Evolutionary conservation across 768 basidiomycete species (phyloP), one percentile per base, ranked within the genome.

Genomic region (Auriscalpium orientale): DNA sequence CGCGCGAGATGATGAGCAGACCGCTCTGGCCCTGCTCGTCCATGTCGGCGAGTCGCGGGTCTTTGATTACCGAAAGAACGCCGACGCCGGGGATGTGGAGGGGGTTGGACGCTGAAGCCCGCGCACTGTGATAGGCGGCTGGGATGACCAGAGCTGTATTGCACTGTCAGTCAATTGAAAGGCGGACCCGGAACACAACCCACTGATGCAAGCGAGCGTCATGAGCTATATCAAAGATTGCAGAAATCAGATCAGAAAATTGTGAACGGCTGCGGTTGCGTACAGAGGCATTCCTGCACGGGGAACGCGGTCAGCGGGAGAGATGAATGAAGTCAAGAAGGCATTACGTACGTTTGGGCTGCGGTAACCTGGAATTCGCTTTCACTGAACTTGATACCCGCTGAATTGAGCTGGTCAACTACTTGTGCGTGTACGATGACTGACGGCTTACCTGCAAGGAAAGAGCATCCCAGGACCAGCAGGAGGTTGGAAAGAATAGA

Each of bases 401-500:
- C 89, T 53, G 20, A 6, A 21, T 35, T 50, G 45, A 62, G 50
- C n/a, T 50, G 45, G 49, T 37, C 51, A 43, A 13, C 38, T 35
- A 12, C 5, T 53, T 40, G 40, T n/a, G 12, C 37, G 22, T 13
- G n/a, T 28, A 38, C 36, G 22, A 15, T 36, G 12, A 28, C 48
- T 21, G 37, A 45, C 13, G 10, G 69, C 75, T 57, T 58, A 83
- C 85, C 87, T 49, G 90, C 91, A 53, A 95, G 73, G 76, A 95
- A 95, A 13, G 90, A 91, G 70, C 88, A 91, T 8, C 94, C 94
- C 13, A 98, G 76, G 16, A 98, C 93, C 38, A 97, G 77, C 9
- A 97, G 79, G 40, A 95, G 75, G 70, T 97, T 97, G 12, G 91
- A 94, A 40, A 97, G 72, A 57, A 97, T 89, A 33, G 91, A 93